phyloP scores from a whole-genome alignment of 192 early-diverging fungal species.

The Fimicolochytrium jonesii region DNA sequence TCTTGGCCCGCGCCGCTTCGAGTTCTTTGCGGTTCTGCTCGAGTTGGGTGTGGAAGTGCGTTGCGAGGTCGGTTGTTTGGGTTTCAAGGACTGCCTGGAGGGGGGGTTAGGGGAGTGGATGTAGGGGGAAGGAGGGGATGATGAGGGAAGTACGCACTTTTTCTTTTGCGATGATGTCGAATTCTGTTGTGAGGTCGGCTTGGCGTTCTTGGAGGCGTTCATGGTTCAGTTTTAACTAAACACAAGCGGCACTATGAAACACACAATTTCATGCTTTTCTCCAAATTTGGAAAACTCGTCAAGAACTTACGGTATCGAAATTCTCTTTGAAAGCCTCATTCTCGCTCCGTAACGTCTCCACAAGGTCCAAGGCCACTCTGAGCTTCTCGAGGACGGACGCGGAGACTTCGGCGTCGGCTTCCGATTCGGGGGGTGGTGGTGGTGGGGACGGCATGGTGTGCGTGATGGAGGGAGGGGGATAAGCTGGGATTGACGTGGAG shows the following conservation, averaged over 20 bases:
- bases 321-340: conserved; percentile 46
- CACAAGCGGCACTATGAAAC: not conserved
- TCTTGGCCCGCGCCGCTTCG: conserved; percentile 8
- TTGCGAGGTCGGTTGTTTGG: conserved; percentile 10
- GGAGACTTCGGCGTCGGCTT: no score
- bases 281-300: no score
- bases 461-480: no score
- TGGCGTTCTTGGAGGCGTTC: conserved; percentile 23
- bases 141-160: no score
- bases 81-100: conserved; percentile 22
- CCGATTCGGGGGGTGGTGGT: no score
- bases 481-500: no score
- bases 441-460: no score
- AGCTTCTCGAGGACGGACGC: conserved; percentile 37
- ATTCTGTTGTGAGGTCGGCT: conserved; percentile 20
- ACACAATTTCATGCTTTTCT: not conserved
- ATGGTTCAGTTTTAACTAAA: conserved; percentile 27
- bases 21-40: conserved; percentile 29
- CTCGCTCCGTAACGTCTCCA: conserved; percentile 39
- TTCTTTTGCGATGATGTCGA: conserved; percentile 25
- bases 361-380: conserved; percentile 31
- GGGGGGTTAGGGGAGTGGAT: no score
- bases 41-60: conserved; percentile 27
- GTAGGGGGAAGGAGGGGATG: no score
- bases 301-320: conserved; percentile 38